Evolutionary conservation across 2,329 filamentous ascomycete genomes (phyloP), one percentile per base, ranked within the genome.

Genomic region (Juglanconis sp.): DNA sequence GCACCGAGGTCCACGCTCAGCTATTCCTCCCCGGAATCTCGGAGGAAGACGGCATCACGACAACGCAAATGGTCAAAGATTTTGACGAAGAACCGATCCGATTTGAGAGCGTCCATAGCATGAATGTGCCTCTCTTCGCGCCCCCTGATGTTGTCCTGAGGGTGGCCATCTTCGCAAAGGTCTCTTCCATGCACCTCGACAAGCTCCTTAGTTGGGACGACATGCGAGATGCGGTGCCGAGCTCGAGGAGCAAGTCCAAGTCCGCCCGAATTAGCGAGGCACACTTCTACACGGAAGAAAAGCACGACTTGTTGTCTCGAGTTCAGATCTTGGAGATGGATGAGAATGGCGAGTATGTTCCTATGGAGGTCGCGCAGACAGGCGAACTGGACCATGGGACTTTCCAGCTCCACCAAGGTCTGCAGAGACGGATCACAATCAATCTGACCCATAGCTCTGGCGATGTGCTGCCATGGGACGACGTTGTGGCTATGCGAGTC

Each of bases 171-270:
- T 98, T 96, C 72, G 93, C 95, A 17, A 89, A 89, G 70, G 91
- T 96, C 40, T 95, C 92, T 1, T 79, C 88, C 0, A 97, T 97
- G 88, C 95, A 99, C 75, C 83, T 99, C 30, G 95, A 99, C 74
- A 98, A 96, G 77, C 82, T 99, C 54, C 84, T 97, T 11, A 99
- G 95, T 76, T 99, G 95, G 95, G 95, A 99, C 71, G 95, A 98
- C 69, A 97, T 99, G 88, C 87, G 94, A 61, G 94, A 99, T 73
- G 83, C 85, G 17, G 80, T 87, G 53, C 81, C 83, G 3, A 82
- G 84, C 64, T 82, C 84, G 17, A 81, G 83, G 58, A 78, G 79
- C 47, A 81, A 78, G 60, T 72, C 78, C 5, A 84, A 82, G 63
- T 82, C 79, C 47, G 82, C 90, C 31, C 84, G 95, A 10, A 87